Conservation (phyloP, 2,329 filamentous ascomycete species). For the Monilinia polystroma region DNA sequence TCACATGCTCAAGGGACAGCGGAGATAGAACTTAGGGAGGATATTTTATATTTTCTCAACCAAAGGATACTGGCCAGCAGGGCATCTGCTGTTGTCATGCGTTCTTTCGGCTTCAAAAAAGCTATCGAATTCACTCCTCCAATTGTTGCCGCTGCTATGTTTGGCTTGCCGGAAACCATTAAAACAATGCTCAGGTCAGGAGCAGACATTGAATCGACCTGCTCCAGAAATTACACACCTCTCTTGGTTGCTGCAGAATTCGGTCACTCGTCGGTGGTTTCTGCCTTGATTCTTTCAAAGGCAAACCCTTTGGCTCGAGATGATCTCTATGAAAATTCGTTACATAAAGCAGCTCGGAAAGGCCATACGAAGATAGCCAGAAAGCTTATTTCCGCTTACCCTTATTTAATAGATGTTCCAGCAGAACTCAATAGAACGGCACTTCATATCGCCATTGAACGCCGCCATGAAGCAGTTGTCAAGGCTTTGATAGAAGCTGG, state of each 20-base stretch:
- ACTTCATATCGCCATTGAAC: background rate
- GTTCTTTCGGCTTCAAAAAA: background rate
- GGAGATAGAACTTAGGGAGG: background rate
- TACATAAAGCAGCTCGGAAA: background rate
- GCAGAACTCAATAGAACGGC: background rate
- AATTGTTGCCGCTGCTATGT: constrained; percentile 2
- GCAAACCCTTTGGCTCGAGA: constrained; percentile 13
- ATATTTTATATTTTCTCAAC: constrained; percentile 9
- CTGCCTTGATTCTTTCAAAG: background rate
- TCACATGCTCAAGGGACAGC: constrained; percentile 32
- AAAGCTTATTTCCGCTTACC: background rate
- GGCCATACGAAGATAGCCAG: constrained; percentile 1
- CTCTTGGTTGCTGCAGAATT: constrained; percentile 9
- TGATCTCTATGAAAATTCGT: background rate
- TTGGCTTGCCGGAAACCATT: constrained; percentile 1
- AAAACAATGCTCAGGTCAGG: background rate
- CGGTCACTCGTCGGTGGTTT: constrained; percentile 1
- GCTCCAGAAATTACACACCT: constrained; percentile 1
- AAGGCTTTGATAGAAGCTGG: constrained; percentile 3
- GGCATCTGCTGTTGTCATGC: background rate
- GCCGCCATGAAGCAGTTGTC: background rate
- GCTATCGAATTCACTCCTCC: background rate
- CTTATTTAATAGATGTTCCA: background rate
- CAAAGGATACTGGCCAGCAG: background rate
- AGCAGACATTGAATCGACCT: constrained; percentile 1